Conservation (phyloP, 2,329 filamentous ascomycete species). For the Sporothrix pseudoabietina region DNA sequence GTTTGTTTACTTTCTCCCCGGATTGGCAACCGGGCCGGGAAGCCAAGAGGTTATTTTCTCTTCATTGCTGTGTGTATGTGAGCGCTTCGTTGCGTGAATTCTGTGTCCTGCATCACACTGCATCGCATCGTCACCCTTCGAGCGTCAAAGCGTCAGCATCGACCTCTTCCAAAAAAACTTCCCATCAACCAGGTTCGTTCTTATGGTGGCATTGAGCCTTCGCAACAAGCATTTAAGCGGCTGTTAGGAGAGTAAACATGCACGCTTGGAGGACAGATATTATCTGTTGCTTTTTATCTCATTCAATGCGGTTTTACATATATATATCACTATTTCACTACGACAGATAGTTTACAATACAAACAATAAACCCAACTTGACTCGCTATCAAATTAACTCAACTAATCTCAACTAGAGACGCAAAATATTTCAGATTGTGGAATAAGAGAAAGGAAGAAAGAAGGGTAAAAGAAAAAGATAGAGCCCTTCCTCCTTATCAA, state of each 20-base stretch:
- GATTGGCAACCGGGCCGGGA: background rate
- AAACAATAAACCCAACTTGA: too few species aligned
- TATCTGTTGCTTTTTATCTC: too few species aligned
- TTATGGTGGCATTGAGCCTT: background rate
- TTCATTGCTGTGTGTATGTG: too few species aligned
- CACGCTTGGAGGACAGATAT: background rate
- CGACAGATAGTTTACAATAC: too few species aligned
- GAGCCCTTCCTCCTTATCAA: too few species aligned
- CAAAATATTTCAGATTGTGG: too few species aligned
- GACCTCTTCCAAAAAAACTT: background rate
- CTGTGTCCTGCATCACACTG: background rate
- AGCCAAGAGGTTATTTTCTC: background rate
- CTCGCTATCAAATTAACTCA: too few species aligned
- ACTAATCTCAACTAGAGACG: too few species aligned
- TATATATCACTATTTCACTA: too few species aligned
- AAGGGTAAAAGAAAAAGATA: too few species aligned
- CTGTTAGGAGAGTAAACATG: background rate
- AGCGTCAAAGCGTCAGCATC: constrained; percentile 6
- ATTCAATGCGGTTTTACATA: too few species aligned
- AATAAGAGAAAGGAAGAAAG: too few species aligned
- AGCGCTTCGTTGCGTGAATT: background rate
- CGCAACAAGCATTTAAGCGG: background rate
- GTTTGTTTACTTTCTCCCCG: background rate
- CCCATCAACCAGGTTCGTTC: background rate
- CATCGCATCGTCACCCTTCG: background rate